Conservation (phyloP, 768 basidiomycete genomes). For the Mycena venus region DNA sequence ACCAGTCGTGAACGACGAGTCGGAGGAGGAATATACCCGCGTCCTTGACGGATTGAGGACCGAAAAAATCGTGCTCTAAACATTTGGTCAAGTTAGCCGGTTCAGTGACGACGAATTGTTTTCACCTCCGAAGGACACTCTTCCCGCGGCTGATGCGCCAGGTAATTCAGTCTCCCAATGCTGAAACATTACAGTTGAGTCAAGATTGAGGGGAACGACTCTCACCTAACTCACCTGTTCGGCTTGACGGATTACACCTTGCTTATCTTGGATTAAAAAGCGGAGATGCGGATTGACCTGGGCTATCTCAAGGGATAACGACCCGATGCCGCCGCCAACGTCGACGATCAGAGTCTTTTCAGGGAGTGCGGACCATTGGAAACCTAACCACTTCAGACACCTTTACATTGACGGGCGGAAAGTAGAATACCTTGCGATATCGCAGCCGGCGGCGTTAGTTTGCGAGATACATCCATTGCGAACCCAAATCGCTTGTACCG, state of each 20-base stretch:
- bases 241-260: not conserved
- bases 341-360: not conserved
- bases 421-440: conserved; percentile 17
- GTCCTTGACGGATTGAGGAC: not conserved
- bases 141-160: conserved; percentile 26
- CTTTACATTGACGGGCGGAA: not conserved
- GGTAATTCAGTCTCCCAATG: conserved; percentile 40
- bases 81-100: not conserved
- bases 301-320: not conserved
- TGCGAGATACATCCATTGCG: too few species aligned
- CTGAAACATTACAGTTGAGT: not conserved
- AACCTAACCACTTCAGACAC: not conserved
- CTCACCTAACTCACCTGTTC: not conserved
- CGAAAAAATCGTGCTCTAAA: conserved; percentile 50
- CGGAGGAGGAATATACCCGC: not conserved
- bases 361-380: not conserved
- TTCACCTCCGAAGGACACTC: too few species aligned
- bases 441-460: not conserved
- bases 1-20: conserved; percentile 49
- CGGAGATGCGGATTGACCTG: not conserved
- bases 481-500: conserved; percentile 37
- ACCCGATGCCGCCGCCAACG: too few species aligned
- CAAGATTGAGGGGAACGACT: not conserved
- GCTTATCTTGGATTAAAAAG: conserved; percentile 1
- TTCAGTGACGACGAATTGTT: not conserved